Evolutionary conservation across 257 asterid genomes (phyloP), one percentile per base, ranked within the genome.

Genomic region (Nicotiana tabacum): DNA sequence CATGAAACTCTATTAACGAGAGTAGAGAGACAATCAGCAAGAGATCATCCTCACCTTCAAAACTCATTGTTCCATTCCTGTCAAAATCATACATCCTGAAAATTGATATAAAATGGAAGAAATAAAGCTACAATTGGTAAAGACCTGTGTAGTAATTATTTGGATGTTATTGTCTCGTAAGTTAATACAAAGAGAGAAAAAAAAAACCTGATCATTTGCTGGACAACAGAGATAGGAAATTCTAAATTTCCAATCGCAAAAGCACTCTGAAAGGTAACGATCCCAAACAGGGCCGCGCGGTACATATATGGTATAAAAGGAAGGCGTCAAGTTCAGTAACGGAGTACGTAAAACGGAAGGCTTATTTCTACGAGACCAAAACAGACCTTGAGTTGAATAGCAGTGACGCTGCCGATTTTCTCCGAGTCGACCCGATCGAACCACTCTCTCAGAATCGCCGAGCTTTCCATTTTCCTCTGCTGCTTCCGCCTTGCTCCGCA

Each of bases 11-110:
- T 55, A 4, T 17, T 17, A n/a, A 68, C 6, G 15, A n/a, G 33
- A 78, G 67, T n/a, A 4, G 66, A 81, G 30, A 82, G 51, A 43
- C 12, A 43, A 9, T 43, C 51, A 43, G 51, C 51, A 43, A 43
- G 51, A 43, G 64, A 68, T 32, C 29, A 77, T 56, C 13, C 21
- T 39, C 83, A 90, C 98, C 98, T 87, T 91, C 92, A 83, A 92
- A 92, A 85, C 91, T 90, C 98, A 93, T 93, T n/a, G 94, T 91
- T 83, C 95, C 98, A 83, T 88, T 92, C 81, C 86, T 86, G 85
- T 93, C 98, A 84, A 88, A 92, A 88, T 93, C 98, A 85, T 88
- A 91, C 97, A 93, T 93, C 93, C 97, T 93, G 86, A 85, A 83
- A 85, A 65, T 70, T 85, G 78, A 43, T 84, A 43, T 43, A 43